phyloP scores from a whole-genome alignment of 2,329 filamentous ascomycete genomes.

The Colletotrichum higginsianum region DNA sequence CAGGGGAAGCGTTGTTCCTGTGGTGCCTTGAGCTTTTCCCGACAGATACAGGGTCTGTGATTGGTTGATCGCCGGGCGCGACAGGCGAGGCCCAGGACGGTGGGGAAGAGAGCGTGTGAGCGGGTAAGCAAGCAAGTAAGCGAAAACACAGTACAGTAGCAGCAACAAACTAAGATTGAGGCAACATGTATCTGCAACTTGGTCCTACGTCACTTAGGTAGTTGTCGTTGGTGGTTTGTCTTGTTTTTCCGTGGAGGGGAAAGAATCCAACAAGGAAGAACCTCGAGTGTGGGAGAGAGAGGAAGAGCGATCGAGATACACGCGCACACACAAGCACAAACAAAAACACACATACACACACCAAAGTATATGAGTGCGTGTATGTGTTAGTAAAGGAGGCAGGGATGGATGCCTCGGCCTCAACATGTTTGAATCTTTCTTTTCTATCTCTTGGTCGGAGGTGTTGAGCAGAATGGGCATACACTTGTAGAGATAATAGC shows the following conservation, averaged over 20 bases:
- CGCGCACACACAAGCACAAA: neutral
- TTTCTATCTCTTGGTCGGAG: conserved; percentile 1
- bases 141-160: neutral
- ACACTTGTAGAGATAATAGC: neutral
- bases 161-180: neutral
- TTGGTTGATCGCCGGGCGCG: conserved; percentile 20
- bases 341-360: neutral
- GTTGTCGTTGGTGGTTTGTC: conserved; percentile 8
- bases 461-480: conserved; percentile 14
- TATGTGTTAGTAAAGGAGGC: neutral
- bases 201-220: conserved; percentile 21
- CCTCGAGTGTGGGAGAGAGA: neutral
- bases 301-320: conserved; percentile 5
- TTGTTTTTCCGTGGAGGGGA: neutral
- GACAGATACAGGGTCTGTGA: conserved; percentile 14
- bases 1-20: neutral
- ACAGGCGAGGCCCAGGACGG: neutral
- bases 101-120: neutral
- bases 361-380: conserved; percentile 7
- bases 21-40: conserved; percentile 27
- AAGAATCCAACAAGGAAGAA: neutral
- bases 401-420: neutral
- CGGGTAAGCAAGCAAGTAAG: neutral
- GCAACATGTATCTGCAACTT: neutral
- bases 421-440: neutral